These are phyloP conservation scores for Chytriomyces hyalinus DNA, from an alignment of 192 early-diverging fungal species.

Conservation along the genomic window DNA sequence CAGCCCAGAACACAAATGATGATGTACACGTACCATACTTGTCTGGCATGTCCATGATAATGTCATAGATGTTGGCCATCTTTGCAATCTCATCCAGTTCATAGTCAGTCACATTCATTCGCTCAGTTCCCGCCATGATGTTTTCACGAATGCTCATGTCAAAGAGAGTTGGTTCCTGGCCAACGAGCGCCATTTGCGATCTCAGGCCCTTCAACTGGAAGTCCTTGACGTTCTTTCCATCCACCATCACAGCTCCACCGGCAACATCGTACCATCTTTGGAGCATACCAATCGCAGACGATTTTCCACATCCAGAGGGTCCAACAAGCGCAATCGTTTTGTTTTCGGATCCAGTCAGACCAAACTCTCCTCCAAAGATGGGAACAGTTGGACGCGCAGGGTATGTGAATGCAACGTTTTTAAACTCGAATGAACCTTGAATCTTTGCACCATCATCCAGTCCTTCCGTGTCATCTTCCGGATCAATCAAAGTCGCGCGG, in stretches of 20 bases:
- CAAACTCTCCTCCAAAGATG: neutral
- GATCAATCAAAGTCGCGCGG: constrained; percentile 54
- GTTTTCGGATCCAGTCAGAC: neutral
- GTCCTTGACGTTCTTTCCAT: constrained; percentile 53
- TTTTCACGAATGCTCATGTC: constrained; percentile 50
- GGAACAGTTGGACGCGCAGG: constrained; percentile 49
- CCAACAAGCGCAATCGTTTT: constrained; percentile 72
- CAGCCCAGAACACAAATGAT: constrained; percentile 40
- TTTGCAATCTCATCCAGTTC: constrained; percentile 69
- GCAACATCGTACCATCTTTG: constrained; percentile 74
- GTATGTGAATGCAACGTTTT: constrained; percentile 42
- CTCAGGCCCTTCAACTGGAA: constrained; percentile 74
- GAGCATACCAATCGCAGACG: constrained; percentile 59
- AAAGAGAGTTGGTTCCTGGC: constrained; percentile 54
- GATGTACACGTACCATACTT: constrained; percentile 52
- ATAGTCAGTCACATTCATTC: constrained; percentile 49
- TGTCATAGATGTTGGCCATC: constrained; percentile 74
- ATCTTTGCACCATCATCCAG: constrained; percentile 22
- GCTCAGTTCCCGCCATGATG: constrained; percentile 63
- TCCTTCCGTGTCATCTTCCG: constrained; percentile 51
- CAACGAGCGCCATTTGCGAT: constrained; percentile 65
- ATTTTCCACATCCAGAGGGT: constrained; percentile 71
- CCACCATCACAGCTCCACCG: constrained; percentile 64
- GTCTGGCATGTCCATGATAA: constrained; percentile 74
- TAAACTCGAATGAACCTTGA: constrained; percentile 50